phyloP scores from a whole-genome alignment of 176 grass and related monocot species.

The Triticum urartu region DNA sequence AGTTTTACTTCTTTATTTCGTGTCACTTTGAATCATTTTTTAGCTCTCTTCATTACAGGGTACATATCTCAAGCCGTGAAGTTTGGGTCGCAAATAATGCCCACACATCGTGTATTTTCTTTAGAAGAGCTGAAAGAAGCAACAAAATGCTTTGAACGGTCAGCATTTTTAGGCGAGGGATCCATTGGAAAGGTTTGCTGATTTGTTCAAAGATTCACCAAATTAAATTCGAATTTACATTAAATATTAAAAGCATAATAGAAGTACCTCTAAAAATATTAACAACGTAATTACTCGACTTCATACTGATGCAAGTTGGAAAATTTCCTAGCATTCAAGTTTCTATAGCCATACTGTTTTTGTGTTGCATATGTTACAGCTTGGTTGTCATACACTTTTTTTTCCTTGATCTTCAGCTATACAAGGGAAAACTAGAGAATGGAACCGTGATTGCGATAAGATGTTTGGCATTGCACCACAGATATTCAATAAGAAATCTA shows the following conservation, averaged over 20 bases:
- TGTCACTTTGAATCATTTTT: conserved; percentile 12
- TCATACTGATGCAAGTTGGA: background rate
- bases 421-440: conserved; percentile 92
- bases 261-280: conserved; percentile 7
- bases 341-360: background rate
- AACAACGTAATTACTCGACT: background rate
- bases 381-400: background rate
- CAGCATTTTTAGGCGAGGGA: conserved; percentile 85
- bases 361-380: background rate
- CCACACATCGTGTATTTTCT: conserved; percentile 65
- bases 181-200: conserved; percentile 85
- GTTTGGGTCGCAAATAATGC: conserved; percentile 78
- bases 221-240: background rate
- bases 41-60: conserved; percentile 46
- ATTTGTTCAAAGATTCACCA: background rate
- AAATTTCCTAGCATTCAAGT: background rate
- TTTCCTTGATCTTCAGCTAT: conserved; percentile 73
- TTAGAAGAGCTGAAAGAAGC: conserved; percentile 96
- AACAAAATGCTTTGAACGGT: conserved; percentile 72
- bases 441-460: conserved; percentile 80
- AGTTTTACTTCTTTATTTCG: conserved; percentile 7
- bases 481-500: conserved; percentile 89
- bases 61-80: conserved; percentile 91
- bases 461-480: conserved; percentile 80
- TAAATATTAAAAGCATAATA: background rate